A percentile compares a stretch with the other conserved stretches of the same genome.
phyloP scores from a whole-genome alignment of 208 protist species.

The Trypanosoma grayi region DNA sequence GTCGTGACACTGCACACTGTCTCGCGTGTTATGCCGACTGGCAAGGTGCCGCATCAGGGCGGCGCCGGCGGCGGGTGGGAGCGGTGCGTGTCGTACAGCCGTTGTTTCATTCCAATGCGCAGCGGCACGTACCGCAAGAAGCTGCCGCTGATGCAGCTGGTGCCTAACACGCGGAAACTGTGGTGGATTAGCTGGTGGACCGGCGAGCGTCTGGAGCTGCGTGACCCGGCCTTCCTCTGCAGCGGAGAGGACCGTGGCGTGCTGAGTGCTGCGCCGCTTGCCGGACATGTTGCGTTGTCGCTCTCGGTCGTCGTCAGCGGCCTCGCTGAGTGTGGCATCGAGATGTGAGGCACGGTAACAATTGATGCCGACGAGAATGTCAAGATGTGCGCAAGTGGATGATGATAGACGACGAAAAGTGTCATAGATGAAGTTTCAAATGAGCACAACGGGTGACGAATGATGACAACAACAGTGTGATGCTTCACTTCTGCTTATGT shows the following conservation, averaged over 20 bases:
- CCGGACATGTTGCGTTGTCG: conserved; percentile 57
- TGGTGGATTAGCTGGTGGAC: conserved; percentile 55
- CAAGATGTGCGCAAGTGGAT: background rate
- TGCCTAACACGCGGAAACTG: conserved; percentile 61
- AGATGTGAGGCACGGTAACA: conserved; percentile 23
- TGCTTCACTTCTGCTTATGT: no score
- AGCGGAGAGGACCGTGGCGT: conserved; percentile 76
- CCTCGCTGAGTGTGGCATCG: conserved; percentile 70
- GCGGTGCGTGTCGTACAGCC: conserved; percentile 46
- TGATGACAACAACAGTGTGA: no score
- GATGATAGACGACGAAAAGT: background rate
- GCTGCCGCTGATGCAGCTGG: conserved; percentile 73
- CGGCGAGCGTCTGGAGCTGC: conserved; percentile 59
- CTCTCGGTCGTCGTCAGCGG: conserved; percentile 78
- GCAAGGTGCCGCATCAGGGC: background rate
- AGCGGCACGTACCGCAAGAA: conserved; percentile 55
- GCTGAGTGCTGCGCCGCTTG: conserved; percentile 53
- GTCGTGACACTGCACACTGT: conserved; percentile 78
- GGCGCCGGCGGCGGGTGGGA: background rate
- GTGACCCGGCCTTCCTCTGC: conserved; percentile 79
- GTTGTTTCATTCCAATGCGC: conserved; percentile 77
- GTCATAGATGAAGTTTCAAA: no score
- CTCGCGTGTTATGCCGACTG: conserved; percentile 12
- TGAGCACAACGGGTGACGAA: no score
- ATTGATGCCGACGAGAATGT: no score